Evolutionary conservation across 1,284 basidiomycete species (phyloP).

Genomic region (Somion occarium): DNA sequence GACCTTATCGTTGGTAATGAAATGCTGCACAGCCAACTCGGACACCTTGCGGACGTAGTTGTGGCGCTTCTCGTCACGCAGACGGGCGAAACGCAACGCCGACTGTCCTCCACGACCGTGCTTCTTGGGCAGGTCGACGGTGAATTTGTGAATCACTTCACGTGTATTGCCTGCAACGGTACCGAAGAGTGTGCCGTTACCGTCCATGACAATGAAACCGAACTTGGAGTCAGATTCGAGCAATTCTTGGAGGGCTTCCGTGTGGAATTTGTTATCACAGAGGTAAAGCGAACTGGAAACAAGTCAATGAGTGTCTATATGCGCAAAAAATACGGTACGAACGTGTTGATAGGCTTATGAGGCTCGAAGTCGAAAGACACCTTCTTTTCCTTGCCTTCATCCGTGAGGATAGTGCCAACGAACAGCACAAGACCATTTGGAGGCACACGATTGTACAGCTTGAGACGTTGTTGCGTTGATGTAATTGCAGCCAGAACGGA

Average conservation of each 20-base stretch:
- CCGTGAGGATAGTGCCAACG: conserved; percentile 96
- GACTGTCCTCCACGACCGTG: conserved; percentile 99
- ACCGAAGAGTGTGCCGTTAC: conserved; percentile 95
- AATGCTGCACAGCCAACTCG: conserved; percentile 95
- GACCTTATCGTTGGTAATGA: conserved; percentile 97
- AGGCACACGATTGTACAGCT: conserved; percentile 94
- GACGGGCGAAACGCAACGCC: conserved; percentile 98
- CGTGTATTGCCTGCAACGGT: conserved; percentile 96
- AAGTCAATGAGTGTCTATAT: neutral
- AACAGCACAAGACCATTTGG: conserved; percentile 97
- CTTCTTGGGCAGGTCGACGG: conserved; percentile 99
- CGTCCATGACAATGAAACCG: conserved; percentile 99
- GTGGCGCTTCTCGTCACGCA: conserved; percentile 98
- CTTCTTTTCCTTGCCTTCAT: conserved; percentile 99
- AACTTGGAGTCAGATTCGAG: conserved; percentile 97
- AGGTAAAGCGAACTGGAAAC: conserved; percentile 84
- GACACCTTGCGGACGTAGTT: conserved; percentile 99
- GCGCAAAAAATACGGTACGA: conserved; percentile 28
- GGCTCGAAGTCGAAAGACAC: conserved; percentile 97
- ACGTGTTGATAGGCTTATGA: conserved; percentile 98
- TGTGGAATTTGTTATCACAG: conserved; percentile 99
- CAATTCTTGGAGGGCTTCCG: conserved; percentile 94
- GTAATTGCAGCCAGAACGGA: conserved; percentile 98
- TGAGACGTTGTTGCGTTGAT: conserved; percentile 97
- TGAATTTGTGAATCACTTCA: conserved; percentile 97